Percentiles rank a stretch among this genome's conserved stretches.
Conservation (phyloP, 2,329 filamentous ascomycete species). For the Colletotrichum sp. region DNA sequence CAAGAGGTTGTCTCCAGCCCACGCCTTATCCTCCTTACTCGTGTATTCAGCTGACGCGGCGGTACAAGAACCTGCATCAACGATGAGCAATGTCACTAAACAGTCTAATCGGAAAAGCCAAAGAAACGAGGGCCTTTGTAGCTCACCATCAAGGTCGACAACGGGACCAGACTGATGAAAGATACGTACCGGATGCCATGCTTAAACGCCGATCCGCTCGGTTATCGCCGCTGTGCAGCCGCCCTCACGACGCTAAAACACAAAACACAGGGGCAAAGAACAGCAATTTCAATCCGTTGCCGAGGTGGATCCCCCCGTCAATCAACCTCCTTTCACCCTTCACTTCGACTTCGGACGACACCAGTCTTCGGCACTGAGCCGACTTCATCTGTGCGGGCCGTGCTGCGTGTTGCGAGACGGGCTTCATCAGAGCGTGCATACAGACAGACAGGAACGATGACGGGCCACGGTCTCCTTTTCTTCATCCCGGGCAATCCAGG, state of each 20-base stretch:
- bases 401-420: conserved; percentile 2
- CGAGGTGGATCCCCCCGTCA: background rate
- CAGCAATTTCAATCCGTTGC: background rate
- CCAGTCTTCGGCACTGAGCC: background rate
- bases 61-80: background rate
- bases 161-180: background rate
- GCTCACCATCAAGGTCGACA: background rate
- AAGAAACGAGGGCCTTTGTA: background rate
- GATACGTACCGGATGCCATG: background rate
- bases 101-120: background rate
- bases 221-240: background rate
- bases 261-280: background rate
- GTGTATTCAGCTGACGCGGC: background rate
- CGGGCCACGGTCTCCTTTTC: conserved; percentile 61
- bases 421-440: background rate
- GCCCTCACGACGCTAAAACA: background rate
- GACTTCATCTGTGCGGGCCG: conserved; percentile 6
- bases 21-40: background rate
- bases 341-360: conserved; percentile 4
- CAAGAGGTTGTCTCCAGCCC: background rate
- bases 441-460: background rate
- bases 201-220: background rate
- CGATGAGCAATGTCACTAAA: background rate
- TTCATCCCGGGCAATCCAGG: conserved; percentile 81
- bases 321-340: background rate